These are phyloP conservation scores for Hymenoscyphus fraxineus DNA, from an alignment of 2,329 filamentous ascomycete species.

Conservation along the genomic window DNA sequence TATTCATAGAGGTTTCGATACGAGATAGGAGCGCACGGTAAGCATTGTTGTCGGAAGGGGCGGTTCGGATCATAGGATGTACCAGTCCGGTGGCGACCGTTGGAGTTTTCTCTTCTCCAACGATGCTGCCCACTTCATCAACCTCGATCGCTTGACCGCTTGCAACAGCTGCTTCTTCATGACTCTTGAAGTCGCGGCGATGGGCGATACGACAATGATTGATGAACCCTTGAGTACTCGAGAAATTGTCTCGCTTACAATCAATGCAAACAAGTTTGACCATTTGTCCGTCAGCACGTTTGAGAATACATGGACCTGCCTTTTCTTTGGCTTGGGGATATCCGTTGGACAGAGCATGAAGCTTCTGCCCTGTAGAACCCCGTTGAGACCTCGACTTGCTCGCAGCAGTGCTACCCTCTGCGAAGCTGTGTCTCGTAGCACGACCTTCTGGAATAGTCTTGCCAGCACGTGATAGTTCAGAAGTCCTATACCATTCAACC, in stretches of 20 bases:
- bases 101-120: slow-evolving; percentile 41
- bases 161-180: slow-evolving; percentile 86
- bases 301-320: slow-evolving; percentile 77
- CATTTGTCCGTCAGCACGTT: slow-evolving; percentile 77
- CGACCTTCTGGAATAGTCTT: slow-evolving; percentile 63
- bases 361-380: slow-evolving; percentile 56
- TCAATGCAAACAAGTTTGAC: slow-evolving; percentile 90
- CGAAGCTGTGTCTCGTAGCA: slow-evolving; percentile 71
- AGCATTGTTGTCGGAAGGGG: slow-evolving; percentile 51
- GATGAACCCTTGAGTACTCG: slow-evolving; percentile 97
- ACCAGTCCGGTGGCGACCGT: slow-evolving; percentile 46
- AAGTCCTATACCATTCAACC: slow-evolving; percentile 37
- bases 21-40: slow-evolving; percentile 49
- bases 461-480: slow-evolving; percentile 29
- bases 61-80: slow-evolving; percentile 58
- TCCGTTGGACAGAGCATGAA: slow-evolving; percentile 66
- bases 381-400: slow-evolving; percentile 55
- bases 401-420: slow-evolving; percentile 45
- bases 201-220: slow-evolving; percentile 98
- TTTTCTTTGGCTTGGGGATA: slow-evolving; percentile 76
- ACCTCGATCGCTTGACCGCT: slow-evolving; percentile 80
- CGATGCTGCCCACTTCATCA: slow-evolving; percentile 51
- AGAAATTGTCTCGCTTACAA: slow-evolving; percentile 87
- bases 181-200: slow-evolving; percentile 88
- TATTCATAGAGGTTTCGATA: slow-evolving; percentile 50